These are phyloP conservation scores for Botrytis squamosa DNA, from an alignment of 2,329 filamentous ascomycete genomes.

Conservation along the genomic window DNA sequence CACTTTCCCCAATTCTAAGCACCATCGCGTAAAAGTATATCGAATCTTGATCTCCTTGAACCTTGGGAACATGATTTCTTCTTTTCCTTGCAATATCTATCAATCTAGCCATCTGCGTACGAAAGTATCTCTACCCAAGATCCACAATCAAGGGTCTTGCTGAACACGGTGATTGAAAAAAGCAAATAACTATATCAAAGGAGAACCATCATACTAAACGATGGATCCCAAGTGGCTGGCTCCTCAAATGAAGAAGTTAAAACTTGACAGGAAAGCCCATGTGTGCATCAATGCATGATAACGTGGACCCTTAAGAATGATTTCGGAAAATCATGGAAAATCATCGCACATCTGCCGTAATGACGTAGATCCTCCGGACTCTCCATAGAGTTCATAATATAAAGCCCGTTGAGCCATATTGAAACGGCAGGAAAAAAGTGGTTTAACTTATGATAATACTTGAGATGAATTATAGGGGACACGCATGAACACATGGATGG, in stretches of 20 bases:
- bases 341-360: slow-evolving; percentile 16
- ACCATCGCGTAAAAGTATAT: slow-evolving; percentile 4
- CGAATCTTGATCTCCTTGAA: slow-evolving; percentile 4
- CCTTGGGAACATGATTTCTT: slow-evolving; percentile 1
- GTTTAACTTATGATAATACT: not conserved
- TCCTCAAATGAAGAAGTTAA: not conserved
- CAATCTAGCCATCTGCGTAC: slow-evolving; percentile 9
- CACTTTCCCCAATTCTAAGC: slow-evolving; percentile 4
- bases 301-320: slow-evolving; percentile 9
- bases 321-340: slow-evolving; percentile 8
- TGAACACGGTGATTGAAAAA: not conserved
- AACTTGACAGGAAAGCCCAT: slow-evolving; percentile 17
- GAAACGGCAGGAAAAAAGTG: not conserved
- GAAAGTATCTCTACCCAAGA: slow-evolving; percentile 6
- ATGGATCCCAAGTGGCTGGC: not conserved
- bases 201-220: not conserved
- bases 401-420: not conserved
- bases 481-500: not conserved
- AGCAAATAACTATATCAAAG: not conserved
- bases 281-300: slow-evolving; percentile 22
- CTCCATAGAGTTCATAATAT: not conserved
- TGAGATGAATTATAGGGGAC: not conserved
- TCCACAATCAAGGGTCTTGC: slow-evolving; percentile 2
- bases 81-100: slow-evolving; percentile 3
- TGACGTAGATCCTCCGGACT: slow-evolving; percentile 20